Evolutionary conservation across 441 rosid genomes (phyloP).

Genomic region (Pelargonium fulgidum): DNA sequence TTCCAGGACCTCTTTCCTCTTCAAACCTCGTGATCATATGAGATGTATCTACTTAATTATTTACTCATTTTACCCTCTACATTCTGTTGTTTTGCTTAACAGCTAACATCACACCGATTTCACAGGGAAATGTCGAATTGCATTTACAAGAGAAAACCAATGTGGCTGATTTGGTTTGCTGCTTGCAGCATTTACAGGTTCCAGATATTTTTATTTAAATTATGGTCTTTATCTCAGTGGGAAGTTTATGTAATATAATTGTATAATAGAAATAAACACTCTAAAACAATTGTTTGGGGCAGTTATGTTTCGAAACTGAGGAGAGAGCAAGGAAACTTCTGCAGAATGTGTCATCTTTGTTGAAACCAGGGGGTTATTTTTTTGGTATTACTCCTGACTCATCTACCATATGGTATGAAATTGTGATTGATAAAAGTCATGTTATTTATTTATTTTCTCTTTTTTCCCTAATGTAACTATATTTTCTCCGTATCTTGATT

Average conservation of each 20-base stretch:
- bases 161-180: slow-evolving; percentile 76
- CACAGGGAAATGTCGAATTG: slow-evolving; percentile 55
- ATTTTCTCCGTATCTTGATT: no score
- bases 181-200: slow-evolving; percentile 93
- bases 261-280: background rate
- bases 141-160: slow-evolving; percentile 53
- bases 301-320: slow-evolving; percentile 88
- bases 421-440: slow-evolving; percentile 16
- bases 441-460: slow-evolving; percentile 2
- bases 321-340: slow-evolving; percentile 83
- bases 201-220: slow-evolving; percentile 8
- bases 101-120: slow-evolving; percentile 16
- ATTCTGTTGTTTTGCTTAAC: background rate
- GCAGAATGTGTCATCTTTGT: slow-evolving; percentile 67
- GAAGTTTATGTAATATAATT: background rate
- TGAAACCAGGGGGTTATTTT: slow-evolving; percentile 94
- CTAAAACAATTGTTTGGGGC: slow-evolving; percentile 18
- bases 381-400: slow-evolving; percentile 95
- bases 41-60: background rate
- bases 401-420: slow-evolving; percentile 90
- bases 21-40: background rate
- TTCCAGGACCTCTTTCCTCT: background rate
- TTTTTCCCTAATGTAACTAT: background rate
- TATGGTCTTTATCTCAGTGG: background rate
- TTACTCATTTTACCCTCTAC: background rate